Percentiles rank a stretch among this genome's conserved stretches.
Evolutionary conservation across 805 yeast genomes (phyloP).

Genomic region (Maudiozyma saulgeensis): DNA sequence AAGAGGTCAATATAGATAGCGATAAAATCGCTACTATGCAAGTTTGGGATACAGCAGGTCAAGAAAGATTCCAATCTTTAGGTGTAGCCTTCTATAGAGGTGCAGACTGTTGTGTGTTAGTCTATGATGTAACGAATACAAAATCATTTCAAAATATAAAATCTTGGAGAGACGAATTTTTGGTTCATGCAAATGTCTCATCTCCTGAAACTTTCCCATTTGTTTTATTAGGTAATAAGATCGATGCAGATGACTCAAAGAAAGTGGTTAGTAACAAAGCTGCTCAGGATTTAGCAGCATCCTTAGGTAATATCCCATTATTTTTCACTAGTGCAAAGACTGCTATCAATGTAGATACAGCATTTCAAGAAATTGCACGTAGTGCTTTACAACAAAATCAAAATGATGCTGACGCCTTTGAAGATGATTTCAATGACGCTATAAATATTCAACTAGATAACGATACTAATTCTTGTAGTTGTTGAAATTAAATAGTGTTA

Average conservation of each 20-base stretch:
- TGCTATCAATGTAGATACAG: constrained; percentile 88
- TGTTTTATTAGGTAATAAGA: constrained; percentile 88
- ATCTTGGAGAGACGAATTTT: constrained; percentile 91
- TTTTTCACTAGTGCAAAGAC: constrained; percentile 98
- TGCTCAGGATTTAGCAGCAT: constrained; percentile 53
- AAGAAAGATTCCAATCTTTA: constrained; percentile 90
- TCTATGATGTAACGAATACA: constrained; percentile 90
- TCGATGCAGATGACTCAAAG: constrained; percentile 87
- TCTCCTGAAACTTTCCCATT: constrained; percentile 96
- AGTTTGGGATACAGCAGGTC: constrained; percentile 99
- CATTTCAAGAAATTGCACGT: constrained; percentile 91
- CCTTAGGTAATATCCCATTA: constrained; percentile 72
- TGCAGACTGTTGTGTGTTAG: constrained; percentile 94
- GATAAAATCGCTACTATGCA: constrained; percentile 44
- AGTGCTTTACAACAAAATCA: constrained; percentile 89
- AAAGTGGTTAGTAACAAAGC: constrained; percentile 55
- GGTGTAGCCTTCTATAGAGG: constrained; percentile 98
- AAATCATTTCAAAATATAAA: constrained; percentile 84
- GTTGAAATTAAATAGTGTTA: constrained; percentile 30
- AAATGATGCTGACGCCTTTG: constrained; percentile 62
- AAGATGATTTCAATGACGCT: constrained; percentile 92
- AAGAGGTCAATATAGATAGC: constrained; percentile 80
- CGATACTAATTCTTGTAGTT: constrained; percentile 66
- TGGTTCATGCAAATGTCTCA: constrained; percentile 84
- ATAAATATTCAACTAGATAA: constrained; percentile 88